Percentiles rank a stretch among this genome's conserved stretches.
phyloP scores from a whole-genome alignment of 1,139 yeast genomes.

The Blastobotrys malaysiensis region DNA sequence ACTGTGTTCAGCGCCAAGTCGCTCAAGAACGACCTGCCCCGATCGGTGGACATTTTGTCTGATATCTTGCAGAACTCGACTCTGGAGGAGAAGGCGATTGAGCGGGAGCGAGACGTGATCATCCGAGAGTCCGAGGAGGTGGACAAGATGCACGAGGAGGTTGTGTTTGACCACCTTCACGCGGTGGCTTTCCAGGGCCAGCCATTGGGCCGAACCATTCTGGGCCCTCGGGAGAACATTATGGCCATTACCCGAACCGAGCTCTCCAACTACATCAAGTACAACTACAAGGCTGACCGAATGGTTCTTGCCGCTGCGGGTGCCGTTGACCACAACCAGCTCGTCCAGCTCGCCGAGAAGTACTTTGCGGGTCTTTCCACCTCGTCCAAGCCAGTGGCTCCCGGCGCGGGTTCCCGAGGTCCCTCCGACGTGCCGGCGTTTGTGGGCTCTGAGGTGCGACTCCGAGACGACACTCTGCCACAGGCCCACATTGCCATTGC shows the following conservation, averaged over 20 bases:
- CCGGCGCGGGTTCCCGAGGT: slow-evolving; percentile 67
- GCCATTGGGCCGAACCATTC: slow-evolving; percentile 93
- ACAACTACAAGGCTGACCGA: slow-evolving; percentile 91
- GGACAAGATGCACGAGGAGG: slow-evolving; percentile 97
- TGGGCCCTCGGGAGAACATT: slow-evolving; percentile 91
- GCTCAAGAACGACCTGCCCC: slow-evolving; percentile 70
- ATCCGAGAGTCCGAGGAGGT: slow-evolving; percentile 96
- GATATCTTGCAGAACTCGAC: slow-evolving; percentile 86
- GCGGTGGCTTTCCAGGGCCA: slow-evolving; percentile 87
- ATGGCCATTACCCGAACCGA: slow-evolving; percentile 72
- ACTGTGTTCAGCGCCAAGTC: slow-evolving; percentile 96
- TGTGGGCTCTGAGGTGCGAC: slow-evolving; percentile 78
- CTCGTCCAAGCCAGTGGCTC: slow-evolving; percentile 57
- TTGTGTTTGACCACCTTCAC: slow-evolving; percentile 93
- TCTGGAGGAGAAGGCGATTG: slow-evolving; percentile 78
- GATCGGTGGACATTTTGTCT: slow-evolving; percentile 79
- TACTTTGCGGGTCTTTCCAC: slow-evolving; percentile 72
- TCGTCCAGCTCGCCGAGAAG: slow-evolving; percentile 69
- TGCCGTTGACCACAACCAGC: slow-evolving; percentile 78
- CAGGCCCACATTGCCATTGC: slow-evolving; percentile 90
- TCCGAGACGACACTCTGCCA: slow-evolving; percentile 78
- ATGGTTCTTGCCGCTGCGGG: slow-evolving; percentile 98
- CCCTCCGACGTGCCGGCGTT: slow-evolving; percentile 64
- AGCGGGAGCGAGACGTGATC: slow-evolving; percentile 92
- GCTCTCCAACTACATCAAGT: slow-evolving; percentile 68